phyloP scores from a whole-genome alignment of 2,329 filamentous ascomycete genomes.

The Aulographum hederae region DNA sequence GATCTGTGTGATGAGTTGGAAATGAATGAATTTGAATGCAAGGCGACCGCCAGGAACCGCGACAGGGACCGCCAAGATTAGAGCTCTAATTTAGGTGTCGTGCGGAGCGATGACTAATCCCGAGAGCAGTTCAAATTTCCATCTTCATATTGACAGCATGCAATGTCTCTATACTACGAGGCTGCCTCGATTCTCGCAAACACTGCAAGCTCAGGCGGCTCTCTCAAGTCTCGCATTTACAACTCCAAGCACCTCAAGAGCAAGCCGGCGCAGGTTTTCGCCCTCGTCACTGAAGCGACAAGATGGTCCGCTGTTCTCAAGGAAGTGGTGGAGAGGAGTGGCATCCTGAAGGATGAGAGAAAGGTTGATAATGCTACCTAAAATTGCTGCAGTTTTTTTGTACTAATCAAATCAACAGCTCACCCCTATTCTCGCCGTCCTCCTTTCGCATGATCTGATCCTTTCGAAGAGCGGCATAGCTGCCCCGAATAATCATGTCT shows the following conservation, averaged over 20 bases:
- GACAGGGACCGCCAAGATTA: too few species aligned
- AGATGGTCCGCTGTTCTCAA: conserved; percentile 83
- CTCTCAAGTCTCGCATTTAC: conserved; percentile 75
- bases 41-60: too few species aligned
- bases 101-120: too few species aligned
- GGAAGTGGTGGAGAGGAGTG: conserved; percentile 72
- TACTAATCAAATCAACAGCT: conserved; percentile 33
- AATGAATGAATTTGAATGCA: too few species aligned
- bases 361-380: conserved; percentile 40
- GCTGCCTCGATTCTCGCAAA: conserved; percentile 56
- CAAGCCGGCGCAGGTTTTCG: conserved; percentile 66
- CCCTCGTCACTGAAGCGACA: conserved; percentile 65
- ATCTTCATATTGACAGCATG: too few species aligned
- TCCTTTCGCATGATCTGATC: conserved; percentile 74
- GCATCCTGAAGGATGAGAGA: conserved; percentile 58
- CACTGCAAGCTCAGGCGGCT: conserved; percentile 50
- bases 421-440: conserved; percentile 58
- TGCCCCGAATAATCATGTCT: conserved; percentile 59
- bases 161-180: conserved; percentile 95
- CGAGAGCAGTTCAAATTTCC: too few species aligned
- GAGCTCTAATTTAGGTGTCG: too few species aligned
- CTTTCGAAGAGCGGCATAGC: conserved; percentile 68
- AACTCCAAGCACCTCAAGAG: conserved; percentile 56
- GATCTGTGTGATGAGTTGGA: too few species aligned
- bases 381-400: background rate